Evolutionary conservation across 1,284 basidiomycete genomes (phyloP).

Genomic region (Cerrena zonata): DNA sequence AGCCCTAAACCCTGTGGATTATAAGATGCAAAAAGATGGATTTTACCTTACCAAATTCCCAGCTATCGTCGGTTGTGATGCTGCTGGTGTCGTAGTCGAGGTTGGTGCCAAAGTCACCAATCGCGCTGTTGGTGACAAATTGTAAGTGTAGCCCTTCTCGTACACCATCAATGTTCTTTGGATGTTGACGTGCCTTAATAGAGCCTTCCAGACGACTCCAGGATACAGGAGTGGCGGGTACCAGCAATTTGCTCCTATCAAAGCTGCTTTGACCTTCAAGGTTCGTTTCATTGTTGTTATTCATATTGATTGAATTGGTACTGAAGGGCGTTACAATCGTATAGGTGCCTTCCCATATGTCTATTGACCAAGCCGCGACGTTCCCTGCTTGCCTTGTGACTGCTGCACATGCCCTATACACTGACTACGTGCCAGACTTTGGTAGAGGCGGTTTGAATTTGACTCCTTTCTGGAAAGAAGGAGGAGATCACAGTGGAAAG

Average conservation of each 20-base stretch:
- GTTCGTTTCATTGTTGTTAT: constrained; percentile 18
- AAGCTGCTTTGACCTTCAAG: constrained; percentile 39
- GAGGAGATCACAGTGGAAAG: neutral
- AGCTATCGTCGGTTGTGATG: neutral
- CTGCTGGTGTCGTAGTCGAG: constrained; percentile 1
- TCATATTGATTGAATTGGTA: neutral
- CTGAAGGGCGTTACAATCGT: neutral
- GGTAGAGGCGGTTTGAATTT: neutral
- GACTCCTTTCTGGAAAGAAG: neutral
- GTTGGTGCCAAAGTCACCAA: neutral
- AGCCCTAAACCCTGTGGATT: neutral
- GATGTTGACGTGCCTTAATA: neutral
- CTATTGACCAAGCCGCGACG: constrained; percentile 2
- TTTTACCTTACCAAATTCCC: neutral
- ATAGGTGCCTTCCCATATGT: constrained; percentile 1
- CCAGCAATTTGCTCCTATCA: constrained; percentile 44
- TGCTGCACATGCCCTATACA: neutral
- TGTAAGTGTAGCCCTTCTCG: neutral
- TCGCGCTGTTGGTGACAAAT: neutral
- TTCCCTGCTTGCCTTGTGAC: neutral
- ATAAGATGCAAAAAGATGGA: neutral
- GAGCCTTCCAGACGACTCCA: neutral
- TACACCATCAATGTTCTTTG: neutral
- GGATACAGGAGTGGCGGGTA: constrained; percentile 29
- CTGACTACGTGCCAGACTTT: neutral